phyloP scores from a whole-genome alignment of 257 asterid species.

The Phtheirospermum japonicum region DNA sequence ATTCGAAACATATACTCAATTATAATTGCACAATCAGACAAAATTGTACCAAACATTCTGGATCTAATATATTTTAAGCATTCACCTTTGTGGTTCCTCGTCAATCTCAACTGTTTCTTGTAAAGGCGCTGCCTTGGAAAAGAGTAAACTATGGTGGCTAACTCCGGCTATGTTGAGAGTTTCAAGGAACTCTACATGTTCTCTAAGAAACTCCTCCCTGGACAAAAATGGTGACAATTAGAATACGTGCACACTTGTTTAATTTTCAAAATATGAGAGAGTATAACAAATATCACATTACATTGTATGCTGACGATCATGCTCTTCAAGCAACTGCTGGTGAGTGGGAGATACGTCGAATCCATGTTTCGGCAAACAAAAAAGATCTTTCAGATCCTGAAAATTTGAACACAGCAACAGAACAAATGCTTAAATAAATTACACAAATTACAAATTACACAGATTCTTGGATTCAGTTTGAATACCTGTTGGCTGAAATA shows the following conservation, averaged over 20 bases:
- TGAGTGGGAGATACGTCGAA: constrained; percentile 86
- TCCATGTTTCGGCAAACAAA: constrained; percentile 74
- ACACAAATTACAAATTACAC: constrained; percentile 5
- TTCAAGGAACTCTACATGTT: constrained; percentile 70
- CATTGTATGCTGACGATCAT: constrained; percentile 75
- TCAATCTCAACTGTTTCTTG: constrained; percentile 44
- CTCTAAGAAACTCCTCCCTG: constrained; percentile 72
- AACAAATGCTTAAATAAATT: not conserved
- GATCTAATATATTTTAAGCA: constrained; percentile 1
- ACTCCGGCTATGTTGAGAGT: constrained; percentile 88
- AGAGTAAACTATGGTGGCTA: constrained; percentile 89
- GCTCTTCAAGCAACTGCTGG: constrained; percentile 86
- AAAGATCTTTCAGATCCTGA: constrained; percentile 87
- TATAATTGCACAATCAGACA: not conserved
- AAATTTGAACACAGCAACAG: constrained; percentile 15
- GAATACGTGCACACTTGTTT: constrained; percentile 1
- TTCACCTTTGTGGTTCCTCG: constrained; percentile 60
- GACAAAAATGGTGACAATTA: constrained; percentile 6
- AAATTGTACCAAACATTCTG: constrained; percentile 2
- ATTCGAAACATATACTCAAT: not conserved
- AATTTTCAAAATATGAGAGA: not conserved
- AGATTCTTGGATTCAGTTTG: constrained; percentile 5
- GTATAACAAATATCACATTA: constrained; percentile 31
- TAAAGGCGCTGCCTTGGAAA: constrained; percentile 76
- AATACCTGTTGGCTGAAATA: constrained; percentile 90